These are phyloP conservation scores for Cyberlindnera galapagoensis DNA, from an alignment of 805 yeast genomes.

Conservation along the genomic window DNA sequence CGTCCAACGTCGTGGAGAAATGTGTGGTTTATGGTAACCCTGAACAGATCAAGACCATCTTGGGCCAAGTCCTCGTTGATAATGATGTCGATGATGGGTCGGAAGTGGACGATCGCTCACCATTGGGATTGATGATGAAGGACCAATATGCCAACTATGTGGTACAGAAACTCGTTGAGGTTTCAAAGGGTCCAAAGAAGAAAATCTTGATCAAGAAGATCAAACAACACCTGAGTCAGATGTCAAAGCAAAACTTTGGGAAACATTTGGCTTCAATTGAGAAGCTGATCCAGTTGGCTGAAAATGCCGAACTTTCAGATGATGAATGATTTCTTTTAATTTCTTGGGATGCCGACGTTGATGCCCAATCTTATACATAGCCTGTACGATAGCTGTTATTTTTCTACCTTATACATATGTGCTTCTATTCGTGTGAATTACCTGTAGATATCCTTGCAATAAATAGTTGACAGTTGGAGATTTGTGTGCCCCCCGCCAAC, in stretches of 20 bases:
- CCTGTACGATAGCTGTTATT: no score
- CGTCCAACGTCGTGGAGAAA: constrained; percentile 95
- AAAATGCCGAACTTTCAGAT: constrained; percentile 21
- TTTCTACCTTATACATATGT: background rate
- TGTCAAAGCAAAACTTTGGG: constrained; percentile 64
- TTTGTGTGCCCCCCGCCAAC: no score
- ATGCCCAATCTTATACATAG: no score
- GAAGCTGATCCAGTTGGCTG: constrained; percentile 32
- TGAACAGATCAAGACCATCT: constrained; percentile 54
- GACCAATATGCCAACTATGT: constrained; percentile 98
- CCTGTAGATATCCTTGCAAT: no score
- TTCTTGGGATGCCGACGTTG: no score
- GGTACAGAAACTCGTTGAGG: constrained; percentile 87
- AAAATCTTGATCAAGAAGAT: constrained; percentile 65
- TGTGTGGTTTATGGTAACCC: constrained; percentile 70
- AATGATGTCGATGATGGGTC: constrained; percentile 33
- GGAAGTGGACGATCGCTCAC: constrained; percentile 53
- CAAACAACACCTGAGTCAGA: constrained; percentile 70
- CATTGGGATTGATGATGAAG: constrained; percentile 88
- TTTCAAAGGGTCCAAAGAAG: constrained; percentile 65
- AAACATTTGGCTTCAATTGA: constrained; percentile 83
- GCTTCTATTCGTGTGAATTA: no score
- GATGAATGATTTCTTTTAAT: constrained; percentile 8
- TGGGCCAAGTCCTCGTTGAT: constrained; percentile 58
- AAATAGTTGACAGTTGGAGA: no score